These are phyloP conservation scores for Borovskyia barvae DNA, from an alignment of 208 protist genomes.

Conservation along the genomic window DNA sequence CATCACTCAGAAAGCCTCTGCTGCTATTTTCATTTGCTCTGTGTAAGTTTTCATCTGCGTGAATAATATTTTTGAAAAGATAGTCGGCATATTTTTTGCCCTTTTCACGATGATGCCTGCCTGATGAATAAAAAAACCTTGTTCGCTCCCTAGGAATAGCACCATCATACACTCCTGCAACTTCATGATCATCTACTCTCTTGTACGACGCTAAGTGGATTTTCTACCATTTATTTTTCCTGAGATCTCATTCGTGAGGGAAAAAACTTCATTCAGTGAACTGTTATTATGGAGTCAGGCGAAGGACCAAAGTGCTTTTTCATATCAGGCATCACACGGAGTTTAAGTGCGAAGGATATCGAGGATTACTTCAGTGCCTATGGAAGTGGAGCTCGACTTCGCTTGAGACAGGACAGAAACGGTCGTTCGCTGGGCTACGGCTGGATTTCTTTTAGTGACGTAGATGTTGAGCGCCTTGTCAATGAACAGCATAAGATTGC, in stretches of 20 bases:
- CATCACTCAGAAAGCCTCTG: background rate
- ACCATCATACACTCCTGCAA: no score
- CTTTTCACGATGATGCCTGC: no score
- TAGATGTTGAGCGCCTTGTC: constrained; percentile 6
- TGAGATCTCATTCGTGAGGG: no score
- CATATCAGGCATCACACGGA: constrained; percentile 47
- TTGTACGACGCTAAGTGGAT: no score
- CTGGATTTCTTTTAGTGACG: constrained; percentile 37
- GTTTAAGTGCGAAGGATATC: constrained; percentile 37
- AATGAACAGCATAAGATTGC: constrained; percentile 3
- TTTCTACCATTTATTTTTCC: no score
- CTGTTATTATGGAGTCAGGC: no score
- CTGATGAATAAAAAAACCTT: no score
- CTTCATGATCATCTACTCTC: no score
- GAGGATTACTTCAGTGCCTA: constrained; percentile 44
- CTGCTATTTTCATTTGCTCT: background rate
- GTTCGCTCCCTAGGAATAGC: no score
- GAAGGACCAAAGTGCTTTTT: no score
- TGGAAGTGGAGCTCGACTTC: constrained; percentile 22
- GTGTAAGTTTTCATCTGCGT: background rate
- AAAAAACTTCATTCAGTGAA: no score
- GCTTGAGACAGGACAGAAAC: constrained; percentile 31
- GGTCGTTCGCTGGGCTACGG: constrained; percentile 67
- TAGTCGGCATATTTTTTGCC: background rate
- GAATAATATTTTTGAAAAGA: background rate